These are phyloP conservation scores for Elongisporangium undulatum DNA, from an alignment of 352 stramenopile species.

Conservation along the genomic window DNA sequence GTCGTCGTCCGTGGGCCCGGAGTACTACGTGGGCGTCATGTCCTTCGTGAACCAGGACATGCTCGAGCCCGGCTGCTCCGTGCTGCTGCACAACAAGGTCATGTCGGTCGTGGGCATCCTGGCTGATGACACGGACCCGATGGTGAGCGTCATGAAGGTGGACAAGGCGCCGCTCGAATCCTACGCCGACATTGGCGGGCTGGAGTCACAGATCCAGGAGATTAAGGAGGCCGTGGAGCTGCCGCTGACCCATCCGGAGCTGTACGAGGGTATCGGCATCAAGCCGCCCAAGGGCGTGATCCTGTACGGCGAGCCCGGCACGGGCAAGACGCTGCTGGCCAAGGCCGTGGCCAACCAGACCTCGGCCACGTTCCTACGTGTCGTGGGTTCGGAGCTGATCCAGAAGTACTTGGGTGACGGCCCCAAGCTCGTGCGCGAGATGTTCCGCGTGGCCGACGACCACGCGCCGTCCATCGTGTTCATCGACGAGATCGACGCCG, in stretches of 20 bases:
- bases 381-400: slow-evolving; percentile 99
- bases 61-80: slow-evolving; percentile 97
- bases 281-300: slow-evolving; percentile 99
- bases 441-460: slow-evolving; percentile 99
- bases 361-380: slow-evolving; percentile 98
- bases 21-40: slow-evolving; percentile 99
- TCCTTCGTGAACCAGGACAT: slow-evolving; percentile 99
- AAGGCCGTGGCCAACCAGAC: slow-evolving; percentile 99
- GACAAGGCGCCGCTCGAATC: slow-evolving; percentile 99
- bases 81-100: slow-evolving; percentile 99
- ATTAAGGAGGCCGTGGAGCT: slow-evolving; percentile 96
- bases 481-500: slow-evolving; percentile 99
- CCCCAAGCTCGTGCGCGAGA: slow-evolving; percentile 99
- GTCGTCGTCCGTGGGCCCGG: slow-evolving; percentile 95
- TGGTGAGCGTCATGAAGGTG: slow-evolving; percentile 99
- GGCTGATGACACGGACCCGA: slow-evolving; percentile 98
- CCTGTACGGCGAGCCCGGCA: slow-evolving; percentile 99
- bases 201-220: slow-evolving; percentile 97
- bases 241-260: slow-evolving; percentile 98
- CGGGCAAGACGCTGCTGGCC: slow-evolving; percentile 99
- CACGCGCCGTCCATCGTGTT: slow-evolving; percentile 99
- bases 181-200: slow-evolving; percentile 99
- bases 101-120: slow-evolving; percentile 99
- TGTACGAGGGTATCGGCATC: slow-evolving; percentile 99
- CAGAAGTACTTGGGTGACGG: slow-evolving; percentile 99